phyloP scores from a whole-genome alignment of 306 rosid genomes.

The Acmispon strigosus region DNA sequence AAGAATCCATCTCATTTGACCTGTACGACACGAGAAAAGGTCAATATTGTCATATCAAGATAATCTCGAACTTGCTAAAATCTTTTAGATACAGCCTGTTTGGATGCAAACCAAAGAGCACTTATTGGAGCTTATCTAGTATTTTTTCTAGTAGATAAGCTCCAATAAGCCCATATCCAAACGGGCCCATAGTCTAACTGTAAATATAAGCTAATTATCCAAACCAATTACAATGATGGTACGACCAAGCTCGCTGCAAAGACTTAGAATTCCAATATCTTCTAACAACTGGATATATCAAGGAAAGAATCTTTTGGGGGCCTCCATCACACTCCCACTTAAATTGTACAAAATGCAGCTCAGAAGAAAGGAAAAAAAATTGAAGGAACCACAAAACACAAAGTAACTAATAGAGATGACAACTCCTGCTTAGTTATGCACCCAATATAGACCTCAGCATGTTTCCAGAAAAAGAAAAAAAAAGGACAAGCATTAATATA shows the following conservation, averaged over 20 bases:
- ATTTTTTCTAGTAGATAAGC: too few species aligned
- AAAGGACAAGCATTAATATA: too few species aligned
- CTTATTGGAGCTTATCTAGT: too few species aligned
- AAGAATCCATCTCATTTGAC: conserved; percentile 53
- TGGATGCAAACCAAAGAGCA: too few species aligned
- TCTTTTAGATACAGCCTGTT: background rate
- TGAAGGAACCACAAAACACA: background rate
- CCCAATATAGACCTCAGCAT: background rate
- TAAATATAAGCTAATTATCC: background rate
- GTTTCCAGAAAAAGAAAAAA: too few species aligned
- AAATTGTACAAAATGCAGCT: background rate
- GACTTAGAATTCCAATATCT: too few species aligned
- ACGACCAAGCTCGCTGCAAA: background rate
- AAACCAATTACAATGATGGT: background rate
- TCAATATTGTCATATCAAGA: background rate
- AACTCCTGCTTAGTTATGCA: background rate
- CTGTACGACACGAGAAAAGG: conserved; percentile 21
- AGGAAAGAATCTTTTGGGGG: too few species aligned
- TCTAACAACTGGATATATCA: too few species aligned
- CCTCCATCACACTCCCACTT: too few species aligned
- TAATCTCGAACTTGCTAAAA: background rate
- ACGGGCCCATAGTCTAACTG: background rate
- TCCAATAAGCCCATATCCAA: too few species aligned
- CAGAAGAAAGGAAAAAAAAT: background rate
- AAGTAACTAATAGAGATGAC: background rate